phyloP scores from a whole-genome alignment of 1,284 basidiomycete species.

The Clitocybe nebularis region DNA sequence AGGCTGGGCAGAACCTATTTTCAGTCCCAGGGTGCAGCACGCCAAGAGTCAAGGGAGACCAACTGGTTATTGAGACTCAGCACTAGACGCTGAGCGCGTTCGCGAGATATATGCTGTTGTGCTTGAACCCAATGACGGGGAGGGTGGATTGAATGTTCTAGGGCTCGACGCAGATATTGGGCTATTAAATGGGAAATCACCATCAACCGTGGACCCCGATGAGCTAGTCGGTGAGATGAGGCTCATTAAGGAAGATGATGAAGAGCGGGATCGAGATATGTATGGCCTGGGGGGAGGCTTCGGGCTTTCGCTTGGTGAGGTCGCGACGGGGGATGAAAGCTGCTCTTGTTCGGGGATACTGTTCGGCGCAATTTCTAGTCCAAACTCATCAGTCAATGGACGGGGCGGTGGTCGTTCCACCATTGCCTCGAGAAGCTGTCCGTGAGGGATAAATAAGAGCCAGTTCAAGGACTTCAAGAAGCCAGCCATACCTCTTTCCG shows the following conservation, averaged over 20 bases:
- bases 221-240: slow-evolving; percentile 28
- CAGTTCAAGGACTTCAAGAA: neutral
- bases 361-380: slow-evolving; percentile 29
- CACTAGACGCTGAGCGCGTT: slow-evolving; percentile 6
- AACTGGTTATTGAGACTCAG: slow-evolving; percentile 6
- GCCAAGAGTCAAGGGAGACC: no score
- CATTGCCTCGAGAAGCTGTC: slow-evolving; percentile 53
- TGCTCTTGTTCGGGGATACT: slow-evolving; percentile 17
- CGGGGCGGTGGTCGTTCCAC: slow-evolving; percentile 62
- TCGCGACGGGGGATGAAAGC: slow-evolving; percentile 15
- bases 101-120: slow-evolving; percentile 17
- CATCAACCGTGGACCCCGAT: slow-evolving; percentile 9
- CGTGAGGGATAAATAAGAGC: neutral
- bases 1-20: no score
- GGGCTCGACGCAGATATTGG: slow-evolving; percentile 6
- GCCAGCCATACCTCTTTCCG: slow-evolving; percentile 66
- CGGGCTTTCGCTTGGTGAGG: slow-evolving; percentile 21
- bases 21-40: no score
- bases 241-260: slow-evolving; percentile 41
- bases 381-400: slow-evolving; percentile 52
- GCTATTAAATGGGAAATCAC: slow-evolving; percentile 8
- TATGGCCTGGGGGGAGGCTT: slow-evolving; percentile 54
- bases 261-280: slow-evolving; percentile 47
- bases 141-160: slow-evolving; percentile 1
- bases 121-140: slow-evolving; percentile 7